Evolutionary conservation across 2,329 filamentous ascomycete genomes (phyloP).

Genomic region (Hypomyces rosellus): DNA sequence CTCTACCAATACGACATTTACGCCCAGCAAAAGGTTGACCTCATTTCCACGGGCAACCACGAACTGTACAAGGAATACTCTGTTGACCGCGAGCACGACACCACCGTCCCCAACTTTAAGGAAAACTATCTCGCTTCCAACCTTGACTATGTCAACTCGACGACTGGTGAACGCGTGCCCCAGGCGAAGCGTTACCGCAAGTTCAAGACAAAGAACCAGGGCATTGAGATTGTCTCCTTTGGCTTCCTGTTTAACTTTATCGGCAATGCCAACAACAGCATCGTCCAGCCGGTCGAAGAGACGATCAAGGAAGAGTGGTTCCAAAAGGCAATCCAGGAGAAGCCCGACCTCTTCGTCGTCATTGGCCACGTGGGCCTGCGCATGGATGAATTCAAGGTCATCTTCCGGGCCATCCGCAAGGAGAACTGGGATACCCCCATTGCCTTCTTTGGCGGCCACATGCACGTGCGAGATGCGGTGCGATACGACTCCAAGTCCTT

Average conservation of each 20-base stretch:
- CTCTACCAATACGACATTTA: slow-evolving; percentile 84
- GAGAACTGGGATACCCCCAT: slow-evolving; percentile 78
- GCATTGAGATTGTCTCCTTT: slow-evolving; percentile 77
- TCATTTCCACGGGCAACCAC: slow-evolving; percentile 87
- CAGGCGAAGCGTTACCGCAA: slow-evolving; percentile 79
- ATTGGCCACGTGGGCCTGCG: slow-evolving; percentile 78
- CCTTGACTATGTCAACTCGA: slow-evolving; percentile 74
- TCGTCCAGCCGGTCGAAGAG: slow-evolving; percentile 72
- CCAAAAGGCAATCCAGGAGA: slow-evolving; percentile 72
- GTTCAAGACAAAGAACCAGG: slow-evolving; percentile 86
- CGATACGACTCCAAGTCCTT: slow-evolving; percentile 73
- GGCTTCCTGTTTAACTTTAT: slow-evolving; percentile 95
- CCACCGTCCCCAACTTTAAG: slow-evolving; percentile 77
- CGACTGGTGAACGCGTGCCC: slow-evolving; percentile 63
- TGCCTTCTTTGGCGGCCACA: slow-evolving; percentile 86
- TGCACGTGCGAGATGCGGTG: slow-evolving; percentile 79
- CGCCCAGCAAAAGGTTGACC: slow-evolving; percentile 72
- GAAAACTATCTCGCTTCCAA: slow-evolving; percentile 85
- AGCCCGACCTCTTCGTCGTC: slow-evolving; percentile 82
- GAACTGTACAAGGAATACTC: slow-evolving; percentile 83
- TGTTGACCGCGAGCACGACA: slow-evolving; percentile 68
- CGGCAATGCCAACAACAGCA: slow-evolving; percentile 83
- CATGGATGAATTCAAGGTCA: slow-evolving; percentile 69
- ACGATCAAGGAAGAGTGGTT: slow-evolving; percentile 86
- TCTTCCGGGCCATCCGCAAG: slow-evolving; percentile 73